phyloP scores from a whole-genome alignment of 306 rosid genomes.

The Trifolium fragiferum region DNA sequence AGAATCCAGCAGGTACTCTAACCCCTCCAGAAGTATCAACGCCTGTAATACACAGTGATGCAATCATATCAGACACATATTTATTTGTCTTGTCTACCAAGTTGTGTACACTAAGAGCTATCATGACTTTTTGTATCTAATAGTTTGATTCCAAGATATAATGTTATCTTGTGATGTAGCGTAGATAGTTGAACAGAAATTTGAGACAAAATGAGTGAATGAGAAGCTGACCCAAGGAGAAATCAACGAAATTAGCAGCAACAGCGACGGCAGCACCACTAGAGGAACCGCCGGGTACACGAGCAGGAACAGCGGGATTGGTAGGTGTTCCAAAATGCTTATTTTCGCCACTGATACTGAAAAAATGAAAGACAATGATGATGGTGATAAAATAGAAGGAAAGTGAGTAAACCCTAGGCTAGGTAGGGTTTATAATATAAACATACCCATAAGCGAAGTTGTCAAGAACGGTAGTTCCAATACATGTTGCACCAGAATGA shows the following conservation, averaged over 20 bases:
- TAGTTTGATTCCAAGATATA: not conserved
- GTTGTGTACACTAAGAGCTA: not conserved
- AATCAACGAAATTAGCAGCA: conserved; percentile 85
- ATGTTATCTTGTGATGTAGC: not conserved
- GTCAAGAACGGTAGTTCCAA: conserved; percentile 78
- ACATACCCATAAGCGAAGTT: conserved; percentile 51
- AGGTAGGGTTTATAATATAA: not conserved
- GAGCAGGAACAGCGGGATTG: conserved; percentile 74
- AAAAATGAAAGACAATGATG: conserved; percentile 22
- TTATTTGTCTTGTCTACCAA: not conserved
- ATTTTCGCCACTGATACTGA: conserved; percentile 84
- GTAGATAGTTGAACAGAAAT: not conserved
- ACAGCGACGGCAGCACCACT: conserved; percentile 97
- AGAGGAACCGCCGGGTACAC: conserved; percentile 88
- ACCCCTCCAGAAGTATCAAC: conserved; percentile 93
- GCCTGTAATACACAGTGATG: conserved; percentile 55
- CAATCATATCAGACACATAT: conserved; percentile 33
- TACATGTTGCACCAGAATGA: conserved; percentile 91
- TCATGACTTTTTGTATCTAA: not conserved
- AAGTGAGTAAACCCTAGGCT: not conserved
- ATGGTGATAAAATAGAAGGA: not conserved
- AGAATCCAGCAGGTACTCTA: conserved; percentile 93
- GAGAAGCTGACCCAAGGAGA: conserved; percentile 73
- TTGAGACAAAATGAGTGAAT: not conserved
- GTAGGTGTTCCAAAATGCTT: conserved; percentile 82